Base-by-base conservation (phyloP, 2,329 filamentous ascomycete species). In the Orbilia oligospora region DNA sequence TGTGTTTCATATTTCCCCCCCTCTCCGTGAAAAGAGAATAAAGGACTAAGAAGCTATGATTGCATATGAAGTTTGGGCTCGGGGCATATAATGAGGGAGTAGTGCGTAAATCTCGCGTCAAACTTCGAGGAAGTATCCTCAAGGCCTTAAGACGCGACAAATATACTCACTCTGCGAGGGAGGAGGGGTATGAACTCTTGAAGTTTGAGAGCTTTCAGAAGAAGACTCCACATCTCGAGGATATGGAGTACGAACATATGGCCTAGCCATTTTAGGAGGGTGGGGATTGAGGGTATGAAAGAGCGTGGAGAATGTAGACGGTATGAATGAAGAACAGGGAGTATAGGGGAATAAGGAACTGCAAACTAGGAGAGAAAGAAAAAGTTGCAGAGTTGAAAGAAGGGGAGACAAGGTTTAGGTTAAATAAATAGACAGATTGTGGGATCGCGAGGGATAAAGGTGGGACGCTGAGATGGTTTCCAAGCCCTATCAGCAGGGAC, bases 141-240 rank as follows among this genome's bases (percentile, higher is more conserved):
- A 36, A 36, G 10, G 33, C 8, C 33, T 1, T 36, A 12, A 8
- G 33, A 36, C 33, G 33, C 33, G 33, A 36, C 33, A 5, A 53
- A 53, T 53, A n/a, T 36, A 56, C 51, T 56, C 51, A 56, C 51
- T 12, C 18, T 56, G 51, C 4, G 51, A 56, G 16, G 51, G 51
- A 36, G 4, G 5, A 2, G 51, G 51, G 3, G 51, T 56, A 16
- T 56, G 27, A 18, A 56, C 9, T 20, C 27, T 36, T 18, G 51
- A 14, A 36, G 27, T 56, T 14, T 4, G 14, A 20, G 27, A 27
- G 16, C 27, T 36, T 8, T n/a, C 14, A 56, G 27, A 9, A 5
- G 22, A n/a, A 30, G 49, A n/a, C 10, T 30, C 24, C 49, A 27
- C n/a, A 30, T 30, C 24, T 16, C 49, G 49, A 53, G 49, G 49